Base-by-base conservation (phyloP, 148 eudicot species). In the Simmondsia chinensis region DNA sequence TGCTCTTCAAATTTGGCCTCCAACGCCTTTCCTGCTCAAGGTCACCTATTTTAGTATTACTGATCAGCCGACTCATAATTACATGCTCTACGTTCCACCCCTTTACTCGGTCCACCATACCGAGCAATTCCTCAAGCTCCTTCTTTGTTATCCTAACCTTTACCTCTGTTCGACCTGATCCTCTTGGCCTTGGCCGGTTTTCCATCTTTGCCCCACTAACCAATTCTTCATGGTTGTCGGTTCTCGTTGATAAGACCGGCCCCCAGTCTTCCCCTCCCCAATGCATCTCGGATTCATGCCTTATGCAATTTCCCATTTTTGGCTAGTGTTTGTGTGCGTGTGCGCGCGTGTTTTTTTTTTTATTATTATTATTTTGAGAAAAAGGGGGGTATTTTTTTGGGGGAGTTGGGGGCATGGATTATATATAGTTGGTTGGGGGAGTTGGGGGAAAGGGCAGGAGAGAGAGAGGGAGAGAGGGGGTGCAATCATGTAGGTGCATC, bases 1-100 rank as follows among this genome's bases (percentile, higher is more conserved):
- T 84, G 29, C 66, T 76, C 10, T 64, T 65, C 20, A 84, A 31
- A 3, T 46, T 67, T 1, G 89, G 95, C 49, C 64, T 75, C 86
- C 86, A 73, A 6, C 72, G 52, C 39, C 73, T 57, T n/a, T 39
- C 46, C 9, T 56, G 77, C n/a, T n/a, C n/a, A n/a, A n/a, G 16
- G 68, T 54, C 4, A 73, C 66, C 23, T 31, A 62, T 11, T 36
- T 66, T 61, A 26, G 63, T 41, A 6, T 20, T 59, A 41, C 64
- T 56, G 30, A 75, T 67, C 49, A 80, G 23, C 37, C 51, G 56
- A 4, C 53, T 47, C 7, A 77, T 25, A 30, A 74, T 60, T 31
- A n/a, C n/a, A n/a, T 70, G 69, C 7, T 80, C 49, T 29, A 75
- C 64, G 0, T 72, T 38, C 36, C 69, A 35, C 8, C 59, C 62